Evolutionary conservation across 331 rosid genomes (phyloP).

Genomic region (Pyracantha coccinea): DNA sequence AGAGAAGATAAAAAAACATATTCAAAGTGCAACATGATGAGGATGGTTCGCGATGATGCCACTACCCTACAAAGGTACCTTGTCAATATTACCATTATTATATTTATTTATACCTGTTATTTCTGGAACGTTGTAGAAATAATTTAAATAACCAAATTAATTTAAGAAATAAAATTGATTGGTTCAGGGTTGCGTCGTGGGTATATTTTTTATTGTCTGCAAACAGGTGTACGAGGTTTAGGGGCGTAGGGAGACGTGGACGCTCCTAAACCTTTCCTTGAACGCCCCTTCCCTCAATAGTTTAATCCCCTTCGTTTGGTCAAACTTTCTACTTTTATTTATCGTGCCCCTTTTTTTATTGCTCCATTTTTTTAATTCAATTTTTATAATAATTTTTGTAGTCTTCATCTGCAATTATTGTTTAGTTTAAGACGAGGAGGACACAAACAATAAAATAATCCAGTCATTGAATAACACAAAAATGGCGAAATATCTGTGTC

Average conservation of each 20-base stretch:
- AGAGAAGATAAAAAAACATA: fast-evolving
- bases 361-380: constrained; percentile 7
- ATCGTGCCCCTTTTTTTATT: constrained; percentile 9
- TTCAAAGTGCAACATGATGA: neutral
- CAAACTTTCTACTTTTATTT: constrained; percentile 16
- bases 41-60: neutral
- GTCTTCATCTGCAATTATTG: constrained; percentile 27
- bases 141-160: no score
- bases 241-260: constrained; percentile 62
- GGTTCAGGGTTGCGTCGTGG: neutral
- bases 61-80: neutral
- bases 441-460: neutral
- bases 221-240: constrained; percentile 64
- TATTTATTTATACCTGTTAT: no score
- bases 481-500: neutral
- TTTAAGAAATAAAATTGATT: no score
- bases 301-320: constrained; percentile 11
- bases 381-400: neutral
- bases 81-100: neutral
- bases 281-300: constrained; percentile 16
- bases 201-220: constrained; percentile 37
- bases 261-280: constrained; percentile 53
- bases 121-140: no score
- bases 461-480: neutral
- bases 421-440: constrained; percentile 10